A percentile compares a stretch with the other conserved stretches of the same genome.
Evolutionary conservation across 2,329 filamentous ascomycete species (phyloP).

Genomic region (Sclerotinia glacialis): DNA sequence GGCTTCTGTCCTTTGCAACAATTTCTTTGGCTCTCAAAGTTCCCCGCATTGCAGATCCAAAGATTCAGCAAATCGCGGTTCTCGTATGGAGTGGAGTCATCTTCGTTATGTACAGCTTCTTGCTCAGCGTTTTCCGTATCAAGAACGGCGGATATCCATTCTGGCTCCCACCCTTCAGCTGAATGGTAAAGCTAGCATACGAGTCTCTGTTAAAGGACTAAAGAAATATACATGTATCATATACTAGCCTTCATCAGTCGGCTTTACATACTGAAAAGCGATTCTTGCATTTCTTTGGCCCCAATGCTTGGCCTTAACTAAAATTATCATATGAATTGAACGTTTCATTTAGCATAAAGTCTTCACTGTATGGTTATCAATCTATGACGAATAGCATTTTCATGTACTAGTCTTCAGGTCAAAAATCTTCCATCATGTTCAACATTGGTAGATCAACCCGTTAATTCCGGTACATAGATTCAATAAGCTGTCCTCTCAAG

Average conservation of each 20-base stretch:
- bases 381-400: background rate
- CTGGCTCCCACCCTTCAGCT: constrained; percentile 77
- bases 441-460: background rate
- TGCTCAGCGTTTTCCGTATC: constrained; percentile 87
- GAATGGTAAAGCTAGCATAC: background rate
- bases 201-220: background rate
- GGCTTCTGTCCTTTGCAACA: constrained; percentile 79
- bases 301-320: constrained; percentile 3
- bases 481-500: background rate
- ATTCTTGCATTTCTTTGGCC: background rate
- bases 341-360: background rate
- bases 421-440: background rate
- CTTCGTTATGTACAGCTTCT: constrained; percentile 85
- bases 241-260: background rate
- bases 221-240: constrained; percentile 18
- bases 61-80: constrained; percentile 76
- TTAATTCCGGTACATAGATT: no score
- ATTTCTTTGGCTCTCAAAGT: constrained; percentile 92
- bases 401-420: no score
- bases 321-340: background rate
- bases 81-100: constrained; percentile 75
- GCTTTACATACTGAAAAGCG: constrained; percentile 20
- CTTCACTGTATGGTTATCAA: background rate
- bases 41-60: constrained; percentile 77
- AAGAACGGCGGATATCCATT: constrained; percentile 98